phyloP scores from a whole-genome alignment of 129 eudicot genomes.

The Tagetes erecta region DNA sequence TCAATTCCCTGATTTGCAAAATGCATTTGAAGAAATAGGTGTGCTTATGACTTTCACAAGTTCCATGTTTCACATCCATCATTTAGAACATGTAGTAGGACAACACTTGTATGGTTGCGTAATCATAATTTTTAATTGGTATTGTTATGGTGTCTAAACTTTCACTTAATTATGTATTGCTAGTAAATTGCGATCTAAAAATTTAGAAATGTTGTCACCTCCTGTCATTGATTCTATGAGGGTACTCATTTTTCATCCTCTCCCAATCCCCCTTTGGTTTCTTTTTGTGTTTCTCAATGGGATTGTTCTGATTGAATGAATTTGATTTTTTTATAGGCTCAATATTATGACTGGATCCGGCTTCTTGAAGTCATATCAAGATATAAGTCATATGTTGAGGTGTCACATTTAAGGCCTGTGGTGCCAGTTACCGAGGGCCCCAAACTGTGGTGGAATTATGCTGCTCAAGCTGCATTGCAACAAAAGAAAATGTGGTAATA shows the following conservation, averaged over 20 bases:
- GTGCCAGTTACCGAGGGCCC: constrained; percentile 67
- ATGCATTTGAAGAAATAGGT: constrained; percentile 2
- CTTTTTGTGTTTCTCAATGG: constrained; percentile 6
- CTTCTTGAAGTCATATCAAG: constrained; percentile 86
- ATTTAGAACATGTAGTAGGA: constrained; percentile 15
- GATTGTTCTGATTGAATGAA: constrained; percentile 16
- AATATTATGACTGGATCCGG: constrained; percentile 97
- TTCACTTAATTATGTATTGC: not conserved
- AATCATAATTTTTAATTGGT: not conserved
- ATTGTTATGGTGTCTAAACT: constrained; percentile 6
- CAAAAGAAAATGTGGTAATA: constrained; percentile 86
- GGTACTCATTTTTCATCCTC: constrained; percentile 2
- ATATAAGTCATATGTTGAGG: constrained; percentile 71
- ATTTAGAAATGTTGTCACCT: not conserved
- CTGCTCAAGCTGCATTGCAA: constrained; percentile 85
- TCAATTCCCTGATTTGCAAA: constrained; percentile 8
- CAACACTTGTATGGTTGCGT: constrained; percentile 10
- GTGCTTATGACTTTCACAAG: constrained; percentile 9
- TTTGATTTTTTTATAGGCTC: constrained; percentile 58
- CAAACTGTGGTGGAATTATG: constrained; percentile 90
- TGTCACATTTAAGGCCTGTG: constrained; percentile 89
- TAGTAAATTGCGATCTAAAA: constrained; percentile 2
- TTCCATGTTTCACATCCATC: not conserved
- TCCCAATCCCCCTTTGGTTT: not conserved
- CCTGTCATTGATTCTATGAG: constrained; percentile 1